Evolutionary conservation across 257 asterid genomes (phyloP).

Genomic region (Lantana camara): DNA sequence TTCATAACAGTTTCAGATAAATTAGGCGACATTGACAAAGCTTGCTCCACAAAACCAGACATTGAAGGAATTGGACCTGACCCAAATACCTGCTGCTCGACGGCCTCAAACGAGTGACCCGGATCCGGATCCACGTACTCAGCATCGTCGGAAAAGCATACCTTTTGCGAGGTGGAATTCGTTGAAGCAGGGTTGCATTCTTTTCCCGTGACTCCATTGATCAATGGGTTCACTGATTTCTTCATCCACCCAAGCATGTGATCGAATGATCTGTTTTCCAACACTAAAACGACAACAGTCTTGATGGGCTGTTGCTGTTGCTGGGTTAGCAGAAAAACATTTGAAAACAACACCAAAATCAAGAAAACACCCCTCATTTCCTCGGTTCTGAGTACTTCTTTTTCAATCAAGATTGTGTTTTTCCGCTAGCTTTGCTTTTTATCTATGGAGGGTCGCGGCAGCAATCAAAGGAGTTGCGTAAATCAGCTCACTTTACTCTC

Average conservation of each 20-base stretch:
- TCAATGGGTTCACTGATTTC: constrained; percentile 56
- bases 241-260: constrained; percentile 94
- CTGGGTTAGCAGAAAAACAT: constrained; percentile 29
- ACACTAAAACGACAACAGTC: constrained; percentile 65
- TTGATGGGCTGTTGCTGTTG: constrained; percentile 61
- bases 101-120: constrained; percentile 84
- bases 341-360: constrained; percentile 36
- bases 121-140: constrained; percentile 84
- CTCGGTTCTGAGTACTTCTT: constrained; percentile 6
- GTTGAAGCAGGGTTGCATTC: constrained; percentile 66
- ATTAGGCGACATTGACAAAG: constrained; percentile 43
- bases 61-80: constrained; percentile 54
- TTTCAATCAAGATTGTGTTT: neutral
- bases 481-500: neutral
- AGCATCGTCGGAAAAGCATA: constrained; percentile 73
- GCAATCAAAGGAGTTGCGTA: neutral
- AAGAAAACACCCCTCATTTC: constrained; percentile 35
- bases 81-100: constrained; percentile 62
- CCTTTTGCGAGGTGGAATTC: neutral
- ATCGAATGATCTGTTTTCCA: constrained; percentile 84
- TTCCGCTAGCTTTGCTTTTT: neutral
- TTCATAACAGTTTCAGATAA: constrained; percentile 70
- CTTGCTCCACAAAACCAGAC: constrained; percentile 91
- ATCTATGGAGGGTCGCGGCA: neutral
- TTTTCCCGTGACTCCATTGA: constrained; percentile 71